Percentiles rank a stretch among this genome's conserved stretches.
Evolutionary conservation across 257 asterid species (phyloP).

Genomic region (Paulownia fortunei): DNA sequence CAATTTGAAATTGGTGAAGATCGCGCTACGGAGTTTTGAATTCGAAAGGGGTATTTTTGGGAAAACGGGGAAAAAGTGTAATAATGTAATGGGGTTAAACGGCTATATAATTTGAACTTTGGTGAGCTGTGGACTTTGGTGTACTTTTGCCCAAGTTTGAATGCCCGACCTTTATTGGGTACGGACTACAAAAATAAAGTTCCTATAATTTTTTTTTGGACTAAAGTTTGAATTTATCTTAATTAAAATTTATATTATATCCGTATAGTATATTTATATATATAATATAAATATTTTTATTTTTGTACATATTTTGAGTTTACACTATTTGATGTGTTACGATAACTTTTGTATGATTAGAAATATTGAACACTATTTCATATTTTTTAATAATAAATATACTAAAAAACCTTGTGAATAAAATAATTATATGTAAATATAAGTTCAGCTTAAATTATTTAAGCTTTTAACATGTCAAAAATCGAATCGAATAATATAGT

Average conservation of each 20-base stretch:
- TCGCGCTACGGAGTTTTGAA: conserved; percentile 58
- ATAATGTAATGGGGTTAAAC: conserved; percentile 36
- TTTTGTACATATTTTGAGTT: too few species aligned
- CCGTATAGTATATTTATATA: too few species aligned
- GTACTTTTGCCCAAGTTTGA: not conserved
- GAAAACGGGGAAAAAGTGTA: conserved; percentile 14
- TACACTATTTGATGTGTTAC: too few species aligned
- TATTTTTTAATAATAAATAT: too few species aligned
- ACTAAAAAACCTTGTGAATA: not conserved
- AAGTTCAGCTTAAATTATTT: not conserved
- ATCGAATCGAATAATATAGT: too few species aligned
- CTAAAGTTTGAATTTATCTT: not conserved
- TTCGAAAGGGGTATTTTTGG: conserved; percentile 32
- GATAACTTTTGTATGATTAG: too few species aligned
- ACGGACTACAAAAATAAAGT: not conserved
- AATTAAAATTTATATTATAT: too few species aligned
- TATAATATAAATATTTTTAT: too few species aligned
- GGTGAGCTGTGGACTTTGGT: conserved; percentile 32
- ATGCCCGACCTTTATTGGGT: not conserved
- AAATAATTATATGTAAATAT: not conserved
- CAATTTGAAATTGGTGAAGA: conserved; percentile 41
- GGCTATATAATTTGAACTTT: conserved; percentile 58
- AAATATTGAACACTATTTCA: too few species aligned
- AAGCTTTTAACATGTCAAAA: not conserved
- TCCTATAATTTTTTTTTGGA: not conserved